These are phyloP conservation scores for Trypanosoma cruzi DNA, from an alignment of 208 protist species.

Conservation along the genomic window DNA sequence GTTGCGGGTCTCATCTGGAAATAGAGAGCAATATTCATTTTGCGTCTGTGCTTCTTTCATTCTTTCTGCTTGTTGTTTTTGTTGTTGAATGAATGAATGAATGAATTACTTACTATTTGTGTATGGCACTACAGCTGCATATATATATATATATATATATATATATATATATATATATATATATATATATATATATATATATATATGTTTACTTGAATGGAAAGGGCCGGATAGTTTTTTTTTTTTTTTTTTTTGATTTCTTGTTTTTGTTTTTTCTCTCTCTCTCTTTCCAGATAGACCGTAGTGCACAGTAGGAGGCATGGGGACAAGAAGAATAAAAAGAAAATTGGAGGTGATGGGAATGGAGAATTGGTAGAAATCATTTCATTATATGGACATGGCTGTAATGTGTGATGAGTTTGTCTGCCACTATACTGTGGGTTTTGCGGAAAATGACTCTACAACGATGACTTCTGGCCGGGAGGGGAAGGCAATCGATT, in stretches of 20 bases:
- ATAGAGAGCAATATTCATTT: neutral
- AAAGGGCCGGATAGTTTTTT: neutral
- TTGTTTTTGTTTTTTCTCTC: conserved; percentile 12
- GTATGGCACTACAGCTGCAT: too few relatives aligned
- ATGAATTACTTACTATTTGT: neutral
- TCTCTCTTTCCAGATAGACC: neutral
- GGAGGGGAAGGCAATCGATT: too few relatives aligned
- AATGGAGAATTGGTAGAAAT: too few relatives aligned
- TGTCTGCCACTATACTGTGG: too few relatives aligned
- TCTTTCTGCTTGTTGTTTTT: neutral
- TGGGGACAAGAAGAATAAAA: neutral
- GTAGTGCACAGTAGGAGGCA: neutral
- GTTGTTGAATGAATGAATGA: neutral
- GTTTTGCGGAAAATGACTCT: too few relatives aligned
- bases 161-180: too few relatives aligned
- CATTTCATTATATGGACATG: too few relatives aligned
- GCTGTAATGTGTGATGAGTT: too few relatives aligned
- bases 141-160: too few relatives aligned
- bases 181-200: neutral
- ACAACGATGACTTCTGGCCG: too few relatives aligned
- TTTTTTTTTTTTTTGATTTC: conserved; percentile 15
- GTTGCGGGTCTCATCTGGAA: too few relatives aligned
- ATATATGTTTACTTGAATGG: neutral
- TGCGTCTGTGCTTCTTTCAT: neutral
- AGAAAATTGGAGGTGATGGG: neutral